Evolutionary conservation across 2,329 filamentous ascomycete species (phyloP), one percentile per base, ranked within the genome.

Genomic region (Paraphoma sp.): DNA sequence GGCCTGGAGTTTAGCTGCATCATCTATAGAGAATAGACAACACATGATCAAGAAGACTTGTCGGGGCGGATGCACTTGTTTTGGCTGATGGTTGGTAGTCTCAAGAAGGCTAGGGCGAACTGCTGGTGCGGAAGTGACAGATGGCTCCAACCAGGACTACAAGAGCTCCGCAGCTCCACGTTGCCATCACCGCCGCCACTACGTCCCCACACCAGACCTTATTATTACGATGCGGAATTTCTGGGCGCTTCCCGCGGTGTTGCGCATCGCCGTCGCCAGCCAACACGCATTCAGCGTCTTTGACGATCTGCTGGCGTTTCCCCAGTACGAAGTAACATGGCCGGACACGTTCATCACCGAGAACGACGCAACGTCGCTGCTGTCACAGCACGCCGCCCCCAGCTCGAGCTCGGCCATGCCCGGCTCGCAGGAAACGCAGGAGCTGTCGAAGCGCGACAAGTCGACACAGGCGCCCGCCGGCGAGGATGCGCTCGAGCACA

Each of bases 311-410:
- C 84, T 96, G 54, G 92, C 92, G 16, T 92, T 90, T 77, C 93
- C 93, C 10, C 92, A 97, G 89, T 97, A 91, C 72, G 89, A 95
- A 71, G 84, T 97, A 29, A 79, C 89, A 38, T 93, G 94, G 73
- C 86, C 89, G 7, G 85, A 92, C 48, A 82, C 86, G 11, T 91
- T 87, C 73, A 85, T 96, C 45, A 85, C 88, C 30, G 88, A 93
- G 64, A 77, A 84, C 33, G 88, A 92, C 54, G 92, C 91, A 6
- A 81, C 86, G 23, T 79, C 83, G 5, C 82, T 89, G 4, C 79
- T 94, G 47, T 65, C 68, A 2, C 67, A 71, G 36, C 51, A 65
- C 30, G 38, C 59, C 38, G 63, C 70, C 6, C 65, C 61, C 48
- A 68, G 67, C 57, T 66, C 67, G 9, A 67, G 67, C 53, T 70